Conservation (phyloP, 2,329 filamentous ascomycete species). For the Graphilbum fragrans region DNA sequence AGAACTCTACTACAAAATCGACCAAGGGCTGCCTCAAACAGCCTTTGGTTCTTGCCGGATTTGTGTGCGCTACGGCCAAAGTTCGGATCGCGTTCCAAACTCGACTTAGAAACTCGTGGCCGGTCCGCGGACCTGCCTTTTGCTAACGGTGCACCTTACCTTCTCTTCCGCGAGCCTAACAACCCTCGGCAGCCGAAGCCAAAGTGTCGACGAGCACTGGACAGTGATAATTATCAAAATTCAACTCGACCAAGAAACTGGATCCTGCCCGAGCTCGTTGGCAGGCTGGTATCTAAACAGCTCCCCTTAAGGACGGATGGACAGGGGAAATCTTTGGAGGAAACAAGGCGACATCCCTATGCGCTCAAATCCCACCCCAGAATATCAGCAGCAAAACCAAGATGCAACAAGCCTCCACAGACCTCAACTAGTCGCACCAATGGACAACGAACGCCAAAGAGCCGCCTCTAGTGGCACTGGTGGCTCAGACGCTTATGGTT, state of each 20-base stretch:
- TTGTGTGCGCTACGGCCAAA: neutral
- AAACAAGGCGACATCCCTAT: slow-evolving; percentile 63
- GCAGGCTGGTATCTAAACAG: too few species aligned
- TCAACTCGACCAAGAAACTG: too few species aligned
- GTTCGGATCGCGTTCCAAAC: slow-evolving; percentile 1
- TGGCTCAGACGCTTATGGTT: slow-evolving; percentile 40
- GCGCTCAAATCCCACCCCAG: slow-evolving; percentile 45
- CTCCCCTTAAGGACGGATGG: slow-evolving; percentile 38
- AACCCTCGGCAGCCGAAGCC: too few species aligned
- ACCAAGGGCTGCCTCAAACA: too few species aligned
- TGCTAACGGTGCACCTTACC: neutral
- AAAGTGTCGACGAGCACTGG: too few species aligned
- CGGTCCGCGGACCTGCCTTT: neutral
- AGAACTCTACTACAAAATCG: too few species aligned
- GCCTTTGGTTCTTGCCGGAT: neutral
- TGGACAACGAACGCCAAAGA: slow-evolving; percentile 1
- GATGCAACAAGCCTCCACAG: slow-evolving; percentile 34
- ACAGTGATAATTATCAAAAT: too few species aligned
- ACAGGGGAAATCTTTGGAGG: slow-evolving; percentile 60
- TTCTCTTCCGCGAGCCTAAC: neutral
- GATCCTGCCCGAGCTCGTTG: too few species aligned
- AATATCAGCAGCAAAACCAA: slow-evolving; percentile 34
- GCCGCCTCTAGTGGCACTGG: slow-evolving; percentile 7
- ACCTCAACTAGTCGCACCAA: slow-evolving; percentile 22
- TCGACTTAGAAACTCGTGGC: neutral